Conservation (phyloP, 768 basidiomycete species). For the Pleurotus ostreatus region DNA sequence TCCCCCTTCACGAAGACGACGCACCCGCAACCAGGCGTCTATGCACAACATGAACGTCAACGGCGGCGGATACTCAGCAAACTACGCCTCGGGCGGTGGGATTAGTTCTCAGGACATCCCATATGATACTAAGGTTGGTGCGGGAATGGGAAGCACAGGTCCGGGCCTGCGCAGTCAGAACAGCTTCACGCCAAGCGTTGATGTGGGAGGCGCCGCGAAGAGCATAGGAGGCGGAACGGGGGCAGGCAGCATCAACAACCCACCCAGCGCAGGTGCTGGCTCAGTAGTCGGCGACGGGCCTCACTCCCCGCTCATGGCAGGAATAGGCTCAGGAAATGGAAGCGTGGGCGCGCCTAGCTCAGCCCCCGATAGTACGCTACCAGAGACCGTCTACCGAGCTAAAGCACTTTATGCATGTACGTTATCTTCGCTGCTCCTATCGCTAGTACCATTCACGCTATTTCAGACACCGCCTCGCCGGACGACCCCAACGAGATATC, state of each 20-base stretch:
- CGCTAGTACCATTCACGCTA: slow-evolving; percentile 16
- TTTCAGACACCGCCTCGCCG: slow-evolving; percentile 81
- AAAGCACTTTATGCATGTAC: slow-evolving; percentile 89
- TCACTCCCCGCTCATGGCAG: slow-evolving; percentile 67
- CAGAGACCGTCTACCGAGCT: slow-evolving; percentile 63
- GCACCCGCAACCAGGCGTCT: slow-evolving; percentile 60
- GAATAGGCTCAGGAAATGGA: slow-evolving; percentile 37
- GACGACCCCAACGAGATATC: slow-evolving; percentile 97
- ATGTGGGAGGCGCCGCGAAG: slow-evolving; percentile 34
- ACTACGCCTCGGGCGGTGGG: slow-evolving; percentile 63
- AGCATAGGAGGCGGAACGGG: slow-evolving; percentile 31
- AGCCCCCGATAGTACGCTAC: slow-evolving; percentile 6
- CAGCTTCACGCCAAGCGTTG: slow-evolving; percentile 46
- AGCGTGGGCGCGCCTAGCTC: slow-evolving; percentile 16
- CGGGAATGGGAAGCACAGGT: slow-evolving; percentile 42
- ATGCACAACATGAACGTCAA: slow-evolving; percentile 58
- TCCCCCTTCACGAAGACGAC: slow-evolving; percentile 74
- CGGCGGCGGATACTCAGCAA: slow-evolving; percentile 65
- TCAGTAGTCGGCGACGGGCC: slow-evolving; percentile 32
- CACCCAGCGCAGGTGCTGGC: slow-evolving; percentile 42
- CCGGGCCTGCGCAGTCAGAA: slow-evolving; percentile 49
- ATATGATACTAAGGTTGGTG: slow-evolving; percentile 63
- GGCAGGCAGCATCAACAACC: slow-evolving; percentile 55
- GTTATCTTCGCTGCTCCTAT: slow-evolving; percentile 21
- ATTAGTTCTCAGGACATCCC: slow-evolving; percentile 61